Evolutionary conservation across 257 asterid species (phyloP).

Genomic region (Nyctanthes arbortristis): DNA sequence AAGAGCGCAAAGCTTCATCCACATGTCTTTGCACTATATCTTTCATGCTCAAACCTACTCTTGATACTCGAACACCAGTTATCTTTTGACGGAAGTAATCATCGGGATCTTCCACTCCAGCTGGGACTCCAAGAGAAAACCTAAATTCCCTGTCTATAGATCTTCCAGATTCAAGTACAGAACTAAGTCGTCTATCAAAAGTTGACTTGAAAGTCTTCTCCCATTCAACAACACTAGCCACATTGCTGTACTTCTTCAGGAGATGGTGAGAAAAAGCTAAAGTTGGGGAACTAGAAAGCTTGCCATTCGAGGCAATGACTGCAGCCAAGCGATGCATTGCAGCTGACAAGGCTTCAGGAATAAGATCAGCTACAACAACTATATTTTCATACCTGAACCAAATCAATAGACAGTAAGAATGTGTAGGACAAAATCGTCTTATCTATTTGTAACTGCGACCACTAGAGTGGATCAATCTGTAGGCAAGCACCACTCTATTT

Average conservation of each 20-base stretch:
- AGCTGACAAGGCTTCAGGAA: slow-evolving; percentile 84
- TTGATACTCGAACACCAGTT: slow-evolving; percentile 66
- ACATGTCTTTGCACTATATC: slow-evolving; percentile 80
- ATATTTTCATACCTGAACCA: slow-evolving; percentile 81
- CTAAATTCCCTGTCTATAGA: slow-evolving; percentile 73
- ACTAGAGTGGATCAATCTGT: too few species aligned
- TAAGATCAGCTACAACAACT: slow-evolving; percentile 80
- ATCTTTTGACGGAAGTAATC: slow-evolving; percentile 94
- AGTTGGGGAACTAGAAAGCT: slow-evolving; percentile 71
- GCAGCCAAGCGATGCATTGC: slow-evolving; percentile 70
- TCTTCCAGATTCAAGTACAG: slow-evolving; percentile 84
- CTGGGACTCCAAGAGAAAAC: slow-evolving; percentile 86
- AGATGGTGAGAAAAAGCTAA: slow-evolving; percentile 67
- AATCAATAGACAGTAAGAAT: slow-evolving; percentile 14
- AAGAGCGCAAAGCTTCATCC: slow-evolving; percentile 69
- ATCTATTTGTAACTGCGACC: too few species aligned
- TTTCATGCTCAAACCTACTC: slow-evolving; percentile 89
- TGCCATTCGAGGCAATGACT: slow-evolving; percentile 69
- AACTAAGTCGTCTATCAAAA: slow-evolving; percentile 71
- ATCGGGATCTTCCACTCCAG: slow-evolving; percentile 93
- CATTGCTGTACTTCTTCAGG: slow-evolving; percentile 67
- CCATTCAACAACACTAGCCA: slow-evolving; percentile 82
- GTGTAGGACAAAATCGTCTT: too few species aligned
- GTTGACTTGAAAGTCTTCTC: slow-evolving; percentile 76
- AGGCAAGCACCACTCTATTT: too few species aligned